Evolutionary conservation across 805 yeast species (phyloP).

Genomic region (Candida sithepensis): DNA sequence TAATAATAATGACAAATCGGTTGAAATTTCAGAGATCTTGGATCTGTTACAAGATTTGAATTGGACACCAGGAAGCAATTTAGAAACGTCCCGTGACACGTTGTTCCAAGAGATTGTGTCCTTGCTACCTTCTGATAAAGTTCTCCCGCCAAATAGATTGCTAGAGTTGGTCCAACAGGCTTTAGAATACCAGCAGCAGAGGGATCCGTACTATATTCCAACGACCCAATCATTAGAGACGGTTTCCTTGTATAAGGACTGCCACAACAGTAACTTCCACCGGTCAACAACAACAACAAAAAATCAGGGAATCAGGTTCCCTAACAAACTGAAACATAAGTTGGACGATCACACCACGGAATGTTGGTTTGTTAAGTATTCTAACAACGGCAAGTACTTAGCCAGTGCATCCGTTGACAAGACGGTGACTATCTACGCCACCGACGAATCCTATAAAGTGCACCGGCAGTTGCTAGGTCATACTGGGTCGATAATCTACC

Average conservation of each 20-base stretch:
- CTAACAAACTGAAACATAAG: slow-evolving; percentile 43
- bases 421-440: slow-evolving; percentile 62
- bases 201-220: slow-evolving; percentile 21
- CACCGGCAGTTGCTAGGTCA: slow-evolving; percentile 41
- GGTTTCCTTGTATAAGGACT: slow-evolving; percentile 15
- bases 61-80: slow-evolving; percentile 13
- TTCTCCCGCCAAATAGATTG: slow-evolving; percentile 48
- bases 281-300: slow-evolving; percentile 6
- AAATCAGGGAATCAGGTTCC: slow-evolving; percentile 32
- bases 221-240: slow-evolving; percentile 16
- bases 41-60: slow-evolving; percentile 13
- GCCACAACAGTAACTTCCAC: slow-evolving; percentile 19
- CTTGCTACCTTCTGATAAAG: slow-evolving; percentile 43
- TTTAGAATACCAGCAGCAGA: slow-evolving; percentile 38
- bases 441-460: slow-evolving; percentile 40
- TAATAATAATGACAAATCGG: neutral
- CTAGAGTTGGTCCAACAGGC: slow-evolving; percentile 51
- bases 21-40: neutral
- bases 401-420: slow-evolving; percentile 78
- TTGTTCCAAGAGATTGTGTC: slow-evolving; percentile 41
- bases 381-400: slow-evolving; percentile 69
- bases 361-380: slow-evolving; percentile 80
- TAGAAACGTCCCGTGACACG: slow-evolving; percentile 33
- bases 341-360: slow-evolving; percentile 61
- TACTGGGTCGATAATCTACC: slow-evolving; percentile 54